Percentiles rank a stretch among this genome's conserved stretches.
Conservation (phyloP, 345 rosid genomes). For the Eucalyptus melliodora region DNA sequence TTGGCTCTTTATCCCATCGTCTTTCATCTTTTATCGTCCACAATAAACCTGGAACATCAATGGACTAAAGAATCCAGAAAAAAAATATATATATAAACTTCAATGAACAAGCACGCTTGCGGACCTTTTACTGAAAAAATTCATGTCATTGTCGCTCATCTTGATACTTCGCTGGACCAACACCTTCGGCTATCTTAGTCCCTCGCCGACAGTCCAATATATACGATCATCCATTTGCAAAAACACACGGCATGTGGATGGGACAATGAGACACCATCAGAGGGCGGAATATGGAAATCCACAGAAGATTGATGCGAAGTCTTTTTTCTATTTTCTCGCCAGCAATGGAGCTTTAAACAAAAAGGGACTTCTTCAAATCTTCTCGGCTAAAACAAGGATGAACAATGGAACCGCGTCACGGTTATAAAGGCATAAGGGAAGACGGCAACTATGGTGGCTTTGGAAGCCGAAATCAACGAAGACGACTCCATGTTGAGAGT, state of each 20-base stretch:
- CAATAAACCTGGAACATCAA: neutral
- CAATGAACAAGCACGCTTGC: neutral
- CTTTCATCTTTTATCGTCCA: neutral
- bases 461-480: no score
- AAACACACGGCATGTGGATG: neutral
- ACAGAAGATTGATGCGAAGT: neutral
- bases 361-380: no score
- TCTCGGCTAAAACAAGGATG: no score
- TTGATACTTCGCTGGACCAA: neutral
- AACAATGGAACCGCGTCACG: no score
- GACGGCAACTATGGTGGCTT: no score
- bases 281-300: neutral
- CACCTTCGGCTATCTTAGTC: neutral
- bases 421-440: no score
- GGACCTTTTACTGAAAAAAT: neutral
- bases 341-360: no score
- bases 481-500: no score
- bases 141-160: neutral
- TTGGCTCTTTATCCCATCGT: neutral
- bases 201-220: neutral
- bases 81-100: neutral
- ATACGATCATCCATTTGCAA: neutral
- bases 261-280: neutral
- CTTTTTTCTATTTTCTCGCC: neutral
- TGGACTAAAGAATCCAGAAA: neutral